A percentile compares a stretch with the other conserved stretches of the same genome.
Conservation (phyloP, 371 early-diverging fungal genomes). For the Mucor ambiguus region DNA sequence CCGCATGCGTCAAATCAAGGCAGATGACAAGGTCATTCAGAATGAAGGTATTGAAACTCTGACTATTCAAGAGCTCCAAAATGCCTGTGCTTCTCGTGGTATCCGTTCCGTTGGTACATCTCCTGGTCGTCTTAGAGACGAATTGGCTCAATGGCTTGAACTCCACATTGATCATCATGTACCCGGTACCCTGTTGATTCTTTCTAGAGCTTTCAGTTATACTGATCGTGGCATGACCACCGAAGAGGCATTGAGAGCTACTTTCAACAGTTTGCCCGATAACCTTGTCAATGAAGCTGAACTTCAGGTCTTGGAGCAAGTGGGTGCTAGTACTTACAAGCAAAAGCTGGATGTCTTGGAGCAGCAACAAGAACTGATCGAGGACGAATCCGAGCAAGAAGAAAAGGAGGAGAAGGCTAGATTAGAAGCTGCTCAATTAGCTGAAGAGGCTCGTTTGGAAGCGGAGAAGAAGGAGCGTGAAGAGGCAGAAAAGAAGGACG, state of each 20-base stretch:
- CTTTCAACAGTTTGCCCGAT: conserved; percentile 90
- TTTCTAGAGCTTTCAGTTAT: conserved; percentile 89
- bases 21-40: conserved; percentile 89
- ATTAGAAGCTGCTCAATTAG: conserved; percentile 49
- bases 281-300: conserved; percentile 87
- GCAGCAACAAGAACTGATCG: conserved; percentile 95
- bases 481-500: conserved; percentile 35
- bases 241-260: conserved; percentile 90
- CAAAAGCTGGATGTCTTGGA: conserved; percentile 92
- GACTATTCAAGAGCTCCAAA: conserved; percentile 83
- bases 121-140: conserved; percentile 84
- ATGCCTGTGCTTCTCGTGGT: conserved; percentile 90
- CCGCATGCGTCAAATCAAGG: conserved; percentile 81
- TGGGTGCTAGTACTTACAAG: conserved; percentile 89
- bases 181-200: conserved; percentile 90
- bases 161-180: conserved; percentile 89
- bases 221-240: conserved; percentile 69
- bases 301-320: conserved; percentile 83
- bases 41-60: conserved; percentile 90
- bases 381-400: conserved; percentile 83
- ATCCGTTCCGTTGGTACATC: conserved; percentile 87
- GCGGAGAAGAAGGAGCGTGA: conserved; percentile 50
- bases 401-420: conserved; percentile 57
- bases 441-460: conserved; percentile 29
- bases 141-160: conserved; percentile 94